Evolutionary conservation across 768 basidiomycete species (phyloP).

Genomic region (Suillus sp.): DNA sequence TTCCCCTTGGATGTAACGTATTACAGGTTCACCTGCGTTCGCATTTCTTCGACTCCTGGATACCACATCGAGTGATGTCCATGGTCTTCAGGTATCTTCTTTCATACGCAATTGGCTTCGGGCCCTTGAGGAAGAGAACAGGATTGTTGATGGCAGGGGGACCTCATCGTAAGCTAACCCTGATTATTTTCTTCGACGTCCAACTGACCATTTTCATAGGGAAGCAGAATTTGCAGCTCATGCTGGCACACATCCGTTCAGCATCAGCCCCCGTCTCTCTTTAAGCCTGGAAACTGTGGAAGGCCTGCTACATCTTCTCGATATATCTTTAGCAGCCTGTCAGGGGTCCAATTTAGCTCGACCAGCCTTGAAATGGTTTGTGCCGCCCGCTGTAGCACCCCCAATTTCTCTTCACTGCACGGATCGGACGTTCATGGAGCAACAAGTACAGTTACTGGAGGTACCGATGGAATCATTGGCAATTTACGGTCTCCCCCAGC

Average conservation of each 20-base stretch:
- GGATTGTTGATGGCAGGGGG: slow-evolving; percentile 41
- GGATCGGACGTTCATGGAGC: slow-evolving; percentile 79
- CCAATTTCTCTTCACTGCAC: slow-evolving; percentile 72
- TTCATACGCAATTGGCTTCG: slow-evolving; percentile 58
- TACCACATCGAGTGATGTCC: slow-evolving; percentile 63
- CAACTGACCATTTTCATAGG: background rate
- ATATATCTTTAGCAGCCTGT: slow-evolving; percentile 68
- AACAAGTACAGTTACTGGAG: slow-evolving; percentile 58
- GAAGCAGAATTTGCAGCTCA: slow-evolving; percentile 7
- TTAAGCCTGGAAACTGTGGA: slow-evolving; percentile 36
- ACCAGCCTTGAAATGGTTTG: slow-evolving; percentile 78
- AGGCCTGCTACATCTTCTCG: slow-evolving; percentile 53
- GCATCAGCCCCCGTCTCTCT: slow-evolving; percentile 17
- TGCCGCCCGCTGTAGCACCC: slow-evolving; percentile 85
- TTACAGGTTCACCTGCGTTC: slow-evolving; percentile 57
- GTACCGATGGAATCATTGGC: slow-evolving; percentile 76
- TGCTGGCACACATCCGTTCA: background rate
- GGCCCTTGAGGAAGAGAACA: slow-evolving; percentile 47
- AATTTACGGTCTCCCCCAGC: slow-evolving; percentile 81
- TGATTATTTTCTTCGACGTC: background rate
- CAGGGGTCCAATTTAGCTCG: slow-evolving; percentile 79
- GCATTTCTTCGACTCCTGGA: slow-evolving; percentile 77
- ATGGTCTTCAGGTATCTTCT: slow-evolving; percentile 59
- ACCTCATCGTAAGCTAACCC: slow-evolving; percentile 44
- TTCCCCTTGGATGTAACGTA: slow-evolving; percentile 13